Conservation (phyloP, 805 yeast species). For the Starmerella asiatica region DNA sequence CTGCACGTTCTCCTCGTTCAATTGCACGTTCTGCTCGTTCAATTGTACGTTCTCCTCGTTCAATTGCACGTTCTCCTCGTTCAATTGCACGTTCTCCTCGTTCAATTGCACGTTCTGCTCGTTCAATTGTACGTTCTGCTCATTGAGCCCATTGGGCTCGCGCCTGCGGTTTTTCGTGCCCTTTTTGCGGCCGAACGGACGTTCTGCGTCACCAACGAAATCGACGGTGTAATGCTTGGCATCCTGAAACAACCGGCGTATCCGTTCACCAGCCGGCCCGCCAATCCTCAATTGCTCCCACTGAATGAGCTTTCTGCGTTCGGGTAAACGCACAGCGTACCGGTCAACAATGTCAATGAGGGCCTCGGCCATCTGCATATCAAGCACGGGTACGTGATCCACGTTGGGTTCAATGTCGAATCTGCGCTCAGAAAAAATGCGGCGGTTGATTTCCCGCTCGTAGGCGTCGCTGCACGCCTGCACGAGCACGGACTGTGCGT, state of each 20-base stretch:
- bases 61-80: no score
- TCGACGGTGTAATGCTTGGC: no score
- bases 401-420: conserved; percentile 13
- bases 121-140: no score
- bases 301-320: not conserved
- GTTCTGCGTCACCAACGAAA: no score
- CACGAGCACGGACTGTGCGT: conserved; percentile 7
- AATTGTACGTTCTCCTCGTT: no score
- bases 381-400: conserved; percentile 17
- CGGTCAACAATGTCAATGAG: conserved; percentile 9
- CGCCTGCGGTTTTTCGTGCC: no score
- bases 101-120: no score
- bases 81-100: no score
- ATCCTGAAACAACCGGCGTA: conserved; percentile 11
- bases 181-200: no score
- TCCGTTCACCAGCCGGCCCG: conserved; percentile 11
- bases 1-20: no score
- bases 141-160: no score
- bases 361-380: not conserved
- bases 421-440: conserved; percentile 13
- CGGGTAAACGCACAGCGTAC: not conserved
- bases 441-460: conserved; percentile 17
- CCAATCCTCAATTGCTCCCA: conserved; percentile 12
- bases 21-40: no score
- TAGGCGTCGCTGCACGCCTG: conserved; percentile 20